Percentiles rank a stretch among this genome's conserved stretches.
phyloP scores from a whole-genome alignment of 2,329 filamentous ascomycete genomes.

The Onygenales sp. region DNA sequence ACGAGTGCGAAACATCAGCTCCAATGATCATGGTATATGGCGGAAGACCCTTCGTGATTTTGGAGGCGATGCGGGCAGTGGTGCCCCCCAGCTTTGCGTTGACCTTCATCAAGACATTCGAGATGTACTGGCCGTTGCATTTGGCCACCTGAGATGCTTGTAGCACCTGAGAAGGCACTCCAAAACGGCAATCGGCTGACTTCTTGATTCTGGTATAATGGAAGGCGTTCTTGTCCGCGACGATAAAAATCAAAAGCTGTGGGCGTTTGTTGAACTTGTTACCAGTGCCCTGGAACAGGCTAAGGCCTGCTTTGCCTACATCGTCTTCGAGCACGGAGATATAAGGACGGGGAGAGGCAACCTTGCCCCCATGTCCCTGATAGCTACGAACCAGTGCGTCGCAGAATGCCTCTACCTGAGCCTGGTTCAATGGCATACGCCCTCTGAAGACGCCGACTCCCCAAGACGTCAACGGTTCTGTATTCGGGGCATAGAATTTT shows the following conservation, averaged over 20 bases:
- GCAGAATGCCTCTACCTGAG: constrained; percentile 44
- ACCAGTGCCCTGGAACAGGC: constrained; percentile 48
- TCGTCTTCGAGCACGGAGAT: constrained; percentile 35
- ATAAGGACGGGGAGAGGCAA: constrained; percentile 39
- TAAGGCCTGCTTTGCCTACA: constrained; percentile 45
- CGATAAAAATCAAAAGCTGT: constrained; percentile 70
- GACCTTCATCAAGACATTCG: constrained; percentile 93
- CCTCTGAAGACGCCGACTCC: constrained; percentile 58
- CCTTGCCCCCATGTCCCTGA: constrained; percentile 49
- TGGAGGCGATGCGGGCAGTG: constrained; percentile 48
- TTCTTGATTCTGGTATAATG: constrained; percentile 84
- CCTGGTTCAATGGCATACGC: constrained; percentile 36
- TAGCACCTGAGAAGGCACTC: constrained; percentile 76
- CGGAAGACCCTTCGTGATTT: constrained; percentile 30
- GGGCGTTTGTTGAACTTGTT: constrained; percentile 49
- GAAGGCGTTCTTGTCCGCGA: constrained; percentile 60
- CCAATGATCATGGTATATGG: constrained; percentile 70
- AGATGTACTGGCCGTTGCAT: constrained; percentile 72
- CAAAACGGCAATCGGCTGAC: constrained; percentile 73
- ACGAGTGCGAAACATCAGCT: constrained; percentile 78
- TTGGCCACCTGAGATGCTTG: constrained; percentile 59
- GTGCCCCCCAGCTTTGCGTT: constrained; percentile 89
- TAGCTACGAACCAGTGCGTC: constrained; percentile 55
- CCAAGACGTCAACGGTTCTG: constrained; percentile 59
- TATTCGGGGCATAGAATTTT: constrained; percentile 62